Base-by-base conservation (phyloP, 2,329 filamentous ascomycete genomes). In the Myriosclerotinia duriaeana region DNA sequence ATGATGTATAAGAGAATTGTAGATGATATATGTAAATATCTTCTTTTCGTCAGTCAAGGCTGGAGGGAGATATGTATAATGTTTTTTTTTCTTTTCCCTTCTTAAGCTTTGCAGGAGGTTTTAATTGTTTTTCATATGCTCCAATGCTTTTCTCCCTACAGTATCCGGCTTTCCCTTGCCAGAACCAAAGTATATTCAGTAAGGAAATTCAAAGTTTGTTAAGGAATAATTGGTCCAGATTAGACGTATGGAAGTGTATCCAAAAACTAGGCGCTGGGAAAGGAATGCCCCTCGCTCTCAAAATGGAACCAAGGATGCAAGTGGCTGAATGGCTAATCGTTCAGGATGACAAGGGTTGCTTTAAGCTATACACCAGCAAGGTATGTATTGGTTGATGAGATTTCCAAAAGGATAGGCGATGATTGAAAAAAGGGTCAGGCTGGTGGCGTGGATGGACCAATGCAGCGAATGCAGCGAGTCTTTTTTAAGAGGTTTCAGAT, bases 251-350 rank as follows among this genome's bases (percentile, higher is more conserved):
- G 36, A 26, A 6, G 3, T 48, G 40, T 65, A 34, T 30, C 44
- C 17, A 52, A 58, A 65, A 52, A 38, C 48, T 65, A 61, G 64
- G 64, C 64, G 64, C 64, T 61, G 64, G 54, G 30, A 65, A 65
- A 65, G 63, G 63, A 61, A 65, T 65, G 64, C 54, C 64, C 55
- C 64, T 65, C 64, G 54, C 26, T 65, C 63, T 65, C 44, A n/a
- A 60, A 60, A 65, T 22, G 63, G 63, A 60, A 60, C 42, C 42
- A 53, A 65, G 63, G 63, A 65, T 65, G 63, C 63, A 52, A 52
- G 42, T 65, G 63, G 63, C 63, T 65, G 48, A 55, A 46, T 55
- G 53, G 52, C 38, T 58, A 48, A 42, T 59, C 54, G 63, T 42
- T 52, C 53, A 48, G 50, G 60, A 44, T 44, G 62, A 38, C 53